Conservation (phyloP, 1,139 yeast genomes). For the Hyphopichia buzzinii region DNA sequence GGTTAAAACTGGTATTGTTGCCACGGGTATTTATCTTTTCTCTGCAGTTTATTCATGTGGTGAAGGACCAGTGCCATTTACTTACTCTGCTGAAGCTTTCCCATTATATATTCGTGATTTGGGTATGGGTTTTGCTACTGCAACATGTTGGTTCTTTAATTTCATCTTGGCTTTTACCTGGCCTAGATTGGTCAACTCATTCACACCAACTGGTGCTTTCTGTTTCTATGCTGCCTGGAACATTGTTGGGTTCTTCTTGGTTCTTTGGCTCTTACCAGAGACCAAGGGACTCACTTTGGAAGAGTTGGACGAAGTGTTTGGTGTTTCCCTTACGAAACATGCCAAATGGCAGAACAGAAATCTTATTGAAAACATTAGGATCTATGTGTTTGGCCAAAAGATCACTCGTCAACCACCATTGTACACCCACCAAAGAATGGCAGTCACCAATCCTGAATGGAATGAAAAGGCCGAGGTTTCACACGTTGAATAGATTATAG, state of each 20-base stretch:
- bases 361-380: slow-evolving; percentile 43
- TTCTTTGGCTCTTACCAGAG: slow-evolving; percentile 65
- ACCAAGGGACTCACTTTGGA: slow-evolving; percentile 71
- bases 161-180: slow-evolving; percentile 79
- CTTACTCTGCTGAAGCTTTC: slow-evolving; percentile 84
- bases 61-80: slow-evolving; percentile 92
- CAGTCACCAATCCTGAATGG: slow-evolving; percentile 61
- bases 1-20: slow-evolving; percentile 63
- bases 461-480: slow-evolving; percentile 53
- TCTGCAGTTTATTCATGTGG: slow-evolving; percentile 78
- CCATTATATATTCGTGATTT: slow-evolving; percentile 81
- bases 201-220: slow-evolving; percentile 81
- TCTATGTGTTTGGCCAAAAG: slow-evolving; percentile 38
- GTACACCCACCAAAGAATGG: slow-evolving; percentile 55
- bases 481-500: slow-evolving; percentile 36
- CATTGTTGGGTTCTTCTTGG: slow-evolving; percentile 67
- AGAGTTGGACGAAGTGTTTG: slow-evolving; percentile 70
- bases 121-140: slow-evolving; percentile 84
- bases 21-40: slow-evolving; percentile 72
- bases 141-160: slow-evolving; percentile 87
- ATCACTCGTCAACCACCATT: slow-evolving; percentile 54
- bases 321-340: slow-evolving; percentile 52
- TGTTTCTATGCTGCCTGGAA: slow-evolving; percentile 94
- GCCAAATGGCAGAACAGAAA: slow-evolving; percentile 54
- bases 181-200: slow-evolving; percentile 67